A percentile compares a stretch with the other conserved stretches of the same genome.
Conservation (phyloP, 2,329 filamentous ascomycete genomes). For the Aspergillus hortae region DNA sequence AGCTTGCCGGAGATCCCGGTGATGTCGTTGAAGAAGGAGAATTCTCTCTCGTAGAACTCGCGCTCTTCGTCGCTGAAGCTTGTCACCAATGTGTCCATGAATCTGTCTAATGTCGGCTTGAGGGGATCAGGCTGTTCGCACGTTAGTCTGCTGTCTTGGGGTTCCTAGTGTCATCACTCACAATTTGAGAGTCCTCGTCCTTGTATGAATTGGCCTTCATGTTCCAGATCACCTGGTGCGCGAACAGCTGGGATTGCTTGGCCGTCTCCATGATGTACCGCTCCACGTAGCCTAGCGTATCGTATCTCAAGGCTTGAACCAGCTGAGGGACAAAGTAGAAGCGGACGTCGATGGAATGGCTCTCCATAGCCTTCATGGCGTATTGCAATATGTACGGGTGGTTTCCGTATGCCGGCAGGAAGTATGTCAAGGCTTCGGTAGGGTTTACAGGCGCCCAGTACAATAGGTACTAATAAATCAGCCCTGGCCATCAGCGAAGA, state of each 20-base stretch:
- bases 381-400: constrained; percentile 95
- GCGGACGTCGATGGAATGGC: constrained; percentile 90
- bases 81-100: constrained; percentile 77
- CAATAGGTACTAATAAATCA: constrained; percentile 66
- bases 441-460: constrained; percentile 94
- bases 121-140: constrained; percentile 70
- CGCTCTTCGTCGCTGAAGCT: constrained; percentile 78
- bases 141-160: constrained; percentile 1
- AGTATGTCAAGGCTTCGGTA: constrained; percentile 88
- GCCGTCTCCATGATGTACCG: constrained; percentile 96
- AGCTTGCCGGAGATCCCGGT: constrained; percentile 94
- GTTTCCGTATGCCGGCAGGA: constrained; percentile 84
- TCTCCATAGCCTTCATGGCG: constrained; percentile 90
- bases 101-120: constrained; percentile 88
- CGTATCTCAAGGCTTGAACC: constrained; percentile 90
- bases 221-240: constrained; percentile 99
- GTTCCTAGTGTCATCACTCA: constrained; percentile 41
- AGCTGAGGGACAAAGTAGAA: constrained; percentile 99
- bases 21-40: constrained; percentile 96
- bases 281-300: constrained; percentile 89
- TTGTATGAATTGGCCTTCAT: constrained; percentile 99
- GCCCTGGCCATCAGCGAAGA: neutral
- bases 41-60: constrained; percentile 89
- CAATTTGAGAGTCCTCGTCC: constrained; percentile 84
- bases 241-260: constrained; percentile 95